A percentile compares a stretch with the other conserved stretches of the same genome.
These are phyloP conservation scores for Fusarium dlaminii DNA, from an alignment of 2,329 filamentous ascomycete species.

Conservation along the genomic window DNA sequence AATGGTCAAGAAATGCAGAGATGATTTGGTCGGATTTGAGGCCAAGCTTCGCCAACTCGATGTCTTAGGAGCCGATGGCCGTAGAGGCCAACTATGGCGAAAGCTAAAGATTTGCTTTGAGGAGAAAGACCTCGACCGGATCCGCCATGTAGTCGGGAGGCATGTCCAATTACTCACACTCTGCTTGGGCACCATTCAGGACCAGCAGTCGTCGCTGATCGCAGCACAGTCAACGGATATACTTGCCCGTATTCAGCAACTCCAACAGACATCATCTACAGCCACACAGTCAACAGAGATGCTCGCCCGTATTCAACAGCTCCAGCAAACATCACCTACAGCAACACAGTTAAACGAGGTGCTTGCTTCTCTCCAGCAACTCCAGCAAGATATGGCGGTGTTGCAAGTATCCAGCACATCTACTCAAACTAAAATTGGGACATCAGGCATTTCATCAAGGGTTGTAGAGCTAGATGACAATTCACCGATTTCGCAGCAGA, in stretches of 20 bases:
- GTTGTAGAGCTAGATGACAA: neutral
- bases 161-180: neutral
- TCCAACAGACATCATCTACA: neutral
- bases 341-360: neutral
- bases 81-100: neutral
- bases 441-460: neutral
- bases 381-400: accelerated
- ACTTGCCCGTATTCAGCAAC: accelerated
- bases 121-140: neutral
- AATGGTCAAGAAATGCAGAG: neutral
- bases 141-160: neutral
- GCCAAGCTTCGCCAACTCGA: neutral
- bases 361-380: neutral
- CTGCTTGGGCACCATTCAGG: neutral
- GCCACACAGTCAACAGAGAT: accelerated
- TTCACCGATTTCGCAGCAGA: neutral
- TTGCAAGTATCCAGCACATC: neutral
- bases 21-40: neutral
- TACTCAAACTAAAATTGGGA: neutral
- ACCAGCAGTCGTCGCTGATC: neutral
- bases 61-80: neutral
- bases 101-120: neutral
- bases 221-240: neutral
- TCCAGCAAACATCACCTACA: neutral
- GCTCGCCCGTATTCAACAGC: accelerated